Conservation (phyloP, 306 rosid species). For the Acmispon strigosus region DNA sequence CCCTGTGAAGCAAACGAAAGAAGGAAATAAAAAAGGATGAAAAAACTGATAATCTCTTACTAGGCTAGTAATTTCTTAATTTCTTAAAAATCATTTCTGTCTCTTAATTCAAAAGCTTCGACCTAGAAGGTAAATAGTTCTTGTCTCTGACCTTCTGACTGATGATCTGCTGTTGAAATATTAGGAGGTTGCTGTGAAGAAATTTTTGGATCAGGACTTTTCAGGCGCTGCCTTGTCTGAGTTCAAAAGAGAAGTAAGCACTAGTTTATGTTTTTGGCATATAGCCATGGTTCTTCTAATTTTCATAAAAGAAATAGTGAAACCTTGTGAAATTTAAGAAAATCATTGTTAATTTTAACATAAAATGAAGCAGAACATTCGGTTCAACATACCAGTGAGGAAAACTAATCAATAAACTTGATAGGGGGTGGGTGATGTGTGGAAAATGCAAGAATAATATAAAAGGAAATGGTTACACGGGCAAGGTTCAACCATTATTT, state of each 20-base stretch:
- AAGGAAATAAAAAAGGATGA: neutral
- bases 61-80: neutral
- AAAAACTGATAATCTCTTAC: constrained; percentile 5
- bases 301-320: neutral
- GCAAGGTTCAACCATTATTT: constrained; percentile 1
- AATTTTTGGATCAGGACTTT: constrained; percentile 97
- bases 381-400: neutral
- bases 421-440: neutral
- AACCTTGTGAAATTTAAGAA: neutral
- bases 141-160: constrained; percentile 22
- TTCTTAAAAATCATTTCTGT: neutral
- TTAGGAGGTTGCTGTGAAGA: constrained; percentile 99
- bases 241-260: constrained; percentile 98
- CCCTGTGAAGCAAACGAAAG: neutral
- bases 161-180: constrained; percentile 30
- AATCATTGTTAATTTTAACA: neutral
- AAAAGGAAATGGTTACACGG: neutral
- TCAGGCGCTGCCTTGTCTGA: constrained; percentile 98
- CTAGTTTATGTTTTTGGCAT: neutral
- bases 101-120: constrained; percentile 5
- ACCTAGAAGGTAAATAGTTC: neutral
- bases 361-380: constrained; percentile 10
- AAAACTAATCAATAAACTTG: neutral
- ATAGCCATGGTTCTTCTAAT: constrained; percentile 4
- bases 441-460: constrained; percentile 5